Evolutionary conservation across 2,329 filamentous ascomycete species (phyloP).

Genomic region (Talaromyces amestolkiae): DNA sequence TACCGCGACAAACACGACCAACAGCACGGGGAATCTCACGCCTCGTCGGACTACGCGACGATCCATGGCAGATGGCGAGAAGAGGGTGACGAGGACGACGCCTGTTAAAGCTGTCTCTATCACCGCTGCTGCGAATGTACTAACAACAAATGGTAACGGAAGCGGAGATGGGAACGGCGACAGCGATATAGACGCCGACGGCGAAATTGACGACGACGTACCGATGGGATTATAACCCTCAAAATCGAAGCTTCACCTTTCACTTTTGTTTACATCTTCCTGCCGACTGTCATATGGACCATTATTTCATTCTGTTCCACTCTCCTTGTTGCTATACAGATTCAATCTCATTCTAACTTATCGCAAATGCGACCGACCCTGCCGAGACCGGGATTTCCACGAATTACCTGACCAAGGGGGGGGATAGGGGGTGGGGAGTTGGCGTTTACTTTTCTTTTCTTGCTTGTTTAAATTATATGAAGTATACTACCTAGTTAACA

Average conservation of each 20-base stretch:
- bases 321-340: background rate
- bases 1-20: background rate
- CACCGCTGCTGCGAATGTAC: background rate
- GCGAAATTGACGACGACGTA: conserved; percentile 17
- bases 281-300: background rate
- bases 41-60: conserved; percentile 18
- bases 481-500: background rate
- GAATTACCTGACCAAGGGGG: background rate
- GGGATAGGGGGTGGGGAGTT: background rate
- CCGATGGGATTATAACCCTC: background rate
- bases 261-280: background rate
- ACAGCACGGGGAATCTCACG: conserved; percentile 6
- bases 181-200: conserved; percentile 17
- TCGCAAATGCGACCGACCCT: background rate
- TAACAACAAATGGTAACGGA: conserved; percentile 5
- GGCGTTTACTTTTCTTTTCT: background rate
- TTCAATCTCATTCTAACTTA: background rate
- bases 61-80: conserved; percentile 9
- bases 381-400: background rate
- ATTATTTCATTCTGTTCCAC: background rate
- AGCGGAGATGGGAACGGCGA: background rate
- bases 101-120: background rate
- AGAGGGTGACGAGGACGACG: background rate
- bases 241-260: background rate
- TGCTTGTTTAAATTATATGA: background rate